Base-by-base conservation (phyloP, 352 stramenopile species). In the Pythium monospermum region DNA sequence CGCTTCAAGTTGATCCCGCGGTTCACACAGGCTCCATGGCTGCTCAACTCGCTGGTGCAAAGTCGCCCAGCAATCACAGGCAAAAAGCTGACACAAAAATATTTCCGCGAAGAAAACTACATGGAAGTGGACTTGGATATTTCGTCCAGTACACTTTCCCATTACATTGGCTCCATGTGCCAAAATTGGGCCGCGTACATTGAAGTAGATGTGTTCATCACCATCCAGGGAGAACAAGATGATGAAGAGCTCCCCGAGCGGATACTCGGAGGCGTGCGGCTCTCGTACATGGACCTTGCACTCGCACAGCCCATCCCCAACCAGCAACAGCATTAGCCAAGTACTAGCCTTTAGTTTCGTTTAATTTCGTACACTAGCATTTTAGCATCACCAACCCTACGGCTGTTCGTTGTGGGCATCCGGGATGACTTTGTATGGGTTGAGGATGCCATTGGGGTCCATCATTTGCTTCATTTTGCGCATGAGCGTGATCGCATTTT, bases 361-460 rank as follows among this genome's bases (percentile, higher is more conserved):
- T n/a, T n/a, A n/a, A n/a, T n/a, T n/a, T n/a, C n/a, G n/a, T n/a
- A n/a, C n/a, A n/a, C n/a, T n/a, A n/a, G n/a, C n/a, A n/a, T n/a
- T n/a, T n/a, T n/a, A n/a, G n/a, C n/a, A n/a, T n/a, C n/a, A n/a
- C n/a, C 6, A 32, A 32, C 44, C 7, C 44, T 40, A 10, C 23
- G 41, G 21, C 19, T 28, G 5, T 22, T 59, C 19, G 16, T 33
- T 12, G 15, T 39, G 18, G 26, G 25, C 11, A 22, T 46, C 57
- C 0, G 73, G 75, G 31, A 96, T 60, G 23, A 97, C 85, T 68
- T 99, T 99, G 66, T 96, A 94, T 32, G 96, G 96, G 68, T 99
- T 99, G 36, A 99, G 69, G 56, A 99, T 99, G 30, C 84, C 78
- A 55, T 94, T 79, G 2, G 94, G 95, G 66, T 99, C 96, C 74